Base-by-base conservation (phyloP, 257 asterid genomes). In the Penstemon davidsonii region DNA sequence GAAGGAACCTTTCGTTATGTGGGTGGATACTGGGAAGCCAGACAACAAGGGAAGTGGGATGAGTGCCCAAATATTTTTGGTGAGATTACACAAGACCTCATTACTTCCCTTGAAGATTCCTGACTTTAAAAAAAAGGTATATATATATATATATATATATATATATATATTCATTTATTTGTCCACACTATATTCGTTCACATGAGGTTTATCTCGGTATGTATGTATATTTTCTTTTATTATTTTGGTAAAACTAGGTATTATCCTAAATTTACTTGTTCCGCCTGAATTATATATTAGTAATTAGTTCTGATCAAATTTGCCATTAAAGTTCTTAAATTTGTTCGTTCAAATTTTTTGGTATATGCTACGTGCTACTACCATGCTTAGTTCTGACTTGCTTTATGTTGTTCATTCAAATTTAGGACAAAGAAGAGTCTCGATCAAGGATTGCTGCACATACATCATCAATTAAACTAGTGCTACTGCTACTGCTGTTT, bases 11-110 rank as follows among this genome's bases (percentile, higher is more conserved):
- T 83, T 76, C 79, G 69, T 38, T 92, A 83, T 64, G 46, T 60
- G 7, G 97, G 96, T 42, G 95, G 96, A 50, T 92, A 92, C 68
- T 92, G 98, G 98, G 97, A 88, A 83, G 82, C 98, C 50, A 82
- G 98, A 11, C 90, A 92, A 63, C 76, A 10, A 4, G 79, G 85
- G 39, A 85, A 74, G 54, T 92, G 97, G 97, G 86, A 88, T 36
- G 84, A 78, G 57, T 92, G 97, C 80, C 92, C 93, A 11, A 62
- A 83, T 66, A 85, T 88, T 61, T 92, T 88, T 63, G 96, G 96
- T 7, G 86, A 91, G 78, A 80, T 88, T 49, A 74, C 73, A 56
- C 80, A 88, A 78, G 87, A 79, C 63, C 84, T 81, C 54, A 25
- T 79, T 40, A 69, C 61, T 69, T 75, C 88, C 60, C 63, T 67